Base-by-base conservation (phyloP, 371 early-diverging fungal genomes). In the Rhizoclosmatium hyalinum region DNA sequence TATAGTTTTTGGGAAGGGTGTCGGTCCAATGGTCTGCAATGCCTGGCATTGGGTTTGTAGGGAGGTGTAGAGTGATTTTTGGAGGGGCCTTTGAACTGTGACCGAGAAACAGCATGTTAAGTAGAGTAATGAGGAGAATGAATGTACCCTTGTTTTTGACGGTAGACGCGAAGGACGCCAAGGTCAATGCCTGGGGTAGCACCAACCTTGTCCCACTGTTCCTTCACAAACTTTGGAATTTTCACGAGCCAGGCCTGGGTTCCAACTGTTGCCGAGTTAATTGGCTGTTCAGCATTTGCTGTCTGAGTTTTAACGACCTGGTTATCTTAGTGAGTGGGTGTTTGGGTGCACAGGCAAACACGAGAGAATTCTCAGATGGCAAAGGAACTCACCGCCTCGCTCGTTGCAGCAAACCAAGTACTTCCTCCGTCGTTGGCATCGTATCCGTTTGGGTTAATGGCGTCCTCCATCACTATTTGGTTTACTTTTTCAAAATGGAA, bases 201-300 rank as follows among this genome's bases (percentile, higher is more conserved):
- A 64, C 89, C 90, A 3, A 92, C 78, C 44, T 82, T 74, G 24
- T 81, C 84, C 97, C 96, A 96, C 72, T 88, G 88, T 14, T 95
- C 91, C 3, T 94, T 93, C 58, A 97, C 80, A 76, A 95, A 96
- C 70, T 87, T 87, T 2, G 97, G 97, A 8, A 96, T 94, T 81
- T 95, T 96, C 54, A 95, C 95, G 8, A 95, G 89, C 96, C 96
- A 95, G 24, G 93, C 93, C 79, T 92, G 89, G 91, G 4, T 87
- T 89, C 14, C 53, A 53, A 43, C 61, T 24, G 64, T 42, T 3
- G 43, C 17, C 43, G 72, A 43, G 21, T 61, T 63, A 6, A 72
- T 65, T 39, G 73, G 47, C n/a, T 45, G 14, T 24, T 43, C 61
- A 8, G 73, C 44, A 21, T 65, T 62, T 19, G 21, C 19, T 6